Conservation (phyloP, 192 early-diverging fungal species). For the Linnemannia elongata region DNA sequence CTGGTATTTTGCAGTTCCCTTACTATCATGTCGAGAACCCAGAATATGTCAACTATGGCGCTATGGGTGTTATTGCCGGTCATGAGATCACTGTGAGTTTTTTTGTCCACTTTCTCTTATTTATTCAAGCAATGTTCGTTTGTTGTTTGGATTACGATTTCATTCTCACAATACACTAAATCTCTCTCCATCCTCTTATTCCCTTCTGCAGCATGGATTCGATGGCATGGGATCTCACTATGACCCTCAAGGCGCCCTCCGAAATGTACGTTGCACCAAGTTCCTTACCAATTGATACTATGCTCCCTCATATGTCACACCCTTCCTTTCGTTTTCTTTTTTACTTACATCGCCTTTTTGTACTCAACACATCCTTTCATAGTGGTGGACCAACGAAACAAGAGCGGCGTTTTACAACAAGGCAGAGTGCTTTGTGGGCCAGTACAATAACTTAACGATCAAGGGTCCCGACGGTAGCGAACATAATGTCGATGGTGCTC, state of each 20-base stretch:
- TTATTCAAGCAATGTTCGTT: background rate
- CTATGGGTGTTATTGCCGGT: conserved; percentile 72
- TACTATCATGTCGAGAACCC: conserved; percentile 67
- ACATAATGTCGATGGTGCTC: conserved; percentile 63
- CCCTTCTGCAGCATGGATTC: conserved; percentile 58
- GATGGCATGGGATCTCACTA: conserved; percentile 63
- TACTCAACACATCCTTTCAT: background rate
- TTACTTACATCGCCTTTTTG: background rate
- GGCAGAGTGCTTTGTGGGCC: conserved; percentile 73
- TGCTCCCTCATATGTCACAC: background rate
- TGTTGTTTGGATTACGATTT: background rate
- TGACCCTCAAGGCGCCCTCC: conserved; percentile 35
- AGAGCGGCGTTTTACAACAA: conserved; percentile 60
- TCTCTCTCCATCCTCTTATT: background rate
- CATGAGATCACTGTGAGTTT: conserved; percentile 73
- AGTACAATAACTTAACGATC: conserved; percentile 70
- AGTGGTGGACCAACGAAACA: conserved; percentile 80
- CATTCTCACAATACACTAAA: background rate
- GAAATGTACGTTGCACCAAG: conserved; percentile 9
- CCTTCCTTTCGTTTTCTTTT: background rate
- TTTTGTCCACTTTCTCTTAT: background rate
- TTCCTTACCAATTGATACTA: background rate
- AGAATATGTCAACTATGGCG: conserved; percentile 73
- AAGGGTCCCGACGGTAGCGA: conserved; percentile 40
- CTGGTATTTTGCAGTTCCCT: conserved; percentile 71